Conservation (phyloP, 768 basidiomycete species). For the Boletus reticuloceps region DNA sequence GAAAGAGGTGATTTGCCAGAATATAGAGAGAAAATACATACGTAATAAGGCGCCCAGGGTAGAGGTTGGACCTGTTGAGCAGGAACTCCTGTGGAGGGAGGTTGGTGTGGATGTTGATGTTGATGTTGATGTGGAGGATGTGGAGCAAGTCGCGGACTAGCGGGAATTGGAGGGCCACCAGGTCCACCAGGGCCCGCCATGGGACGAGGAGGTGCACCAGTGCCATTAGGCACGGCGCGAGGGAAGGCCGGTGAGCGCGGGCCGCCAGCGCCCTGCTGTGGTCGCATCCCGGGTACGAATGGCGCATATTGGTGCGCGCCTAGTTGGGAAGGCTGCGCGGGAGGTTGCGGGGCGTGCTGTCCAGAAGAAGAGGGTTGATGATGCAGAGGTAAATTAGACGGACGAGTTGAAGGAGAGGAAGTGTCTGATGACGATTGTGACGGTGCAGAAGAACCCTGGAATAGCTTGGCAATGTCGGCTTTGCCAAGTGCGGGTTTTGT, state of each 20-base stretch:
- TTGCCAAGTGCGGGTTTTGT: constrained; percentile 31
- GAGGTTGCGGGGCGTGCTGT: constrained; percentile 38
- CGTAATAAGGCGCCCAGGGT: constrained; percentile 54
- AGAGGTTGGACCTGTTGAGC: constrained; percentile 39
- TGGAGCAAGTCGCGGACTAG: constrained; percentile 66
- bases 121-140: constrained; percentile 42
- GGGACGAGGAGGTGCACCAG: constrained; percentile 45
- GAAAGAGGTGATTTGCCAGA: background rate
- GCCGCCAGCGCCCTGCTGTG: constrained; percentile 44
- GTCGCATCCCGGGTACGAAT: constrained; percentile 51
- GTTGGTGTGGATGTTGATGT: constrained; percentile 45
- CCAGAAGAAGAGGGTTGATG: constrained; percentile 38
- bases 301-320: constrained; percentile 43
- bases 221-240: constrained; percentile 62
- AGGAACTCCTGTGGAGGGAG: constrained; percentile 53
- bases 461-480: constrained; percentile 42
- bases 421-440: constrained; percentile 52
- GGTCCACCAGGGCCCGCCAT: constrained; percentile 50
- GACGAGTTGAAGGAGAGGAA: constrained; percentile 56
- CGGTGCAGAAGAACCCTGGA: constrained; percentile 38
- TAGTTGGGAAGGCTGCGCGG: constrained; percentile 39
- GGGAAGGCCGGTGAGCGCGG: constrained; percentile 69
- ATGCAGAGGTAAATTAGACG: constrained; percentile 51
- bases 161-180: constrained; percentile 47
- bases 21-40: constrained; percentile 35